A percentile compares a stretch with the other conserved stretches of the same genome.
Evolutionary conservation across 345 rosid species (phyloP).

Genomic region (Pistacia vera): DNA sequence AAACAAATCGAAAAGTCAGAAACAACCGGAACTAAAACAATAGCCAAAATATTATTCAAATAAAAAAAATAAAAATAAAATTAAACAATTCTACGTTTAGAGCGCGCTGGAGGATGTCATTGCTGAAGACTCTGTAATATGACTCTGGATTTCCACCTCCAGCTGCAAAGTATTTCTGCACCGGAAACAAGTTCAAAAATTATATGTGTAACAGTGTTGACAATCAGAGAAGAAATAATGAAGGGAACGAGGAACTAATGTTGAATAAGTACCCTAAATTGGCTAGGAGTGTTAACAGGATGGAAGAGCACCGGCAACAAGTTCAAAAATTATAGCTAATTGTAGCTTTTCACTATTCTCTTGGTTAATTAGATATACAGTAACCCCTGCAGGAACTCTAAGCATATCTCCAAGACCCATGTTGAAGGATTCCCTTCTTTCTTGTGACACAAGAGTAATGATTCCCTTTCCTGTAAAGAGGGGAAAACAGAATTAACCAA

Average conservation of each 20-base stretch:
- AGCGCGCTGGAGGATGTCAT: conserved; percentile 42
- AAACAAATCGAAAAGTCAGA: neutral
- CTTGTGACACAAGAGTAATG: conserved; percentile 30
- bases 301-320: conserved; percentile 27
- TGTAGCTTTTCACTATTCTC: conserved; percentile 34
- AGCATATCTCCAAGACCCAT: conserved; percentile 43
- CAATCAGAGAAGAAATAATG: neutral
- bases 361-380: conserved; percentile 34
- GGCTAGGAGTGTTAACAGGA: conserved; percentile 41
- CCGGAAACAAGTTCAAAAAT: neutral
- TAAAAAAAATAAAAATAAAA: neutral
- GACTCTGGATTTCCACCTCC: conserved; percentile 40
- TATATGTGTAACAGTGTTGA: neutral
- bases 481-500: neutral
- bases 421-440: conserved; percentile 32
- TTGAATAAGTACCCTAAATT: conserved; percentile 25
- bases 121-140: conserved; percentile 40
- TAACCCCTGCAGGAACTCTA: conserved; percentile 37
- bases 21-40: neutral
- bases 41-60: neutral
- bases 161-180: conserved; percentile 36
- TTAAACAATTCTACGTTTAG: conserved; percentile 37
- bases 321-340: too few species aligned
- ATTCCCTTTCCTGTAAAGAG: conserved; percentile 35
- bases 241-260: neutral